Evolutionary conservation across 2,329 filamentous ascomycete species (phyloP).

Genomic region (Pseudocercospora macadamiae): DNA sequence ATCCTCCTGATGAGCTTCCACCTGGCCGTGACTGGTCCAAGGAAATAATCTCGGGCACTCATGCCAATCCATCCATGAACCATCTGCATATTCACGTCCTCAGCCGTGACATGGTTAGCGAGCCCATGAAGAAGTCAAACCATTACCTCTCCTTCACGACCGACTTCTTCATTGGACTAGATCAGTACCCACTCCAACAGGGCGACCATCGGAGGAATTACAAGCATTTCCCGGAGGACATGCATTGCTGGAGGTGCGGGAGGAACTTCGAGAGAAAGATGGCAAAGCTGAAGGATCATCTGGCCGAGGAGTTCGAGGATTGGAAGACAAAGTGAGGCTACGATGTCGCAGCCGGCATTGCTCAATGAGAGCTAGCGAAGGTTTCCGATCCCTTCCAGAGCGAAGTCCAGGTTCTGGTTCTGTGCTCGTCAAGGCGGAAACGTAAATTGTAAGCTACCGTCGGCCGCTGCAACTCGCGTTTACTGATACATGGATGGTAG

Average conservation of each 20-base stretch:
- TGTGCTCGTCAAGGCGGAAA: too few relatives aligned
- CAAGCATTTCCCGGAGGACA: slow-evolving; percentile 58
- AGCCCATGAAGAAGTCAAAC: slow-evolving; percentile 73
- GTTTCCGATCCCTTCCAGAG: too few relatives aligned
- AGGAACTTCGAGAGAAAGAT: slow-evolving; percentile 75
- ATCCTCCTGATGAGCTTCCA: slow-evolving; percentile 56
- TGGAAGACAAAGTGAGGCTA: slow-evolving; percentile 72
- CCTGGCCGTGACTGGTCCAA: slow-evolving; percentile 74
- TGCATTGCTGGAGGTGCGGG: slow-evolving; percentile 85
- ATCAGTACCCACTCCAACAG: slow-evolving; percentile 73
- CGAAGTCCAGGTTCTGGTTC: too few relatives aligned
- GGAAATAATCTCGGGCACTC: slow-evolving; percentile 77
- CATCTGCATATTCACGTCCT: slow-evolving; percentile 90
- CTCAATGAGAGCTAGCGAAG: too few relatives aligned
- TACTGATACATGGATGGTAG: too few relatives aligned
- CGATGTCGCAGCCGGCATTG: too few relatives aligned
- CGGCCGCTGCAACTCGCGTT: too few relatives aligned
- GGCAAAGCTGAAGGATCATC: slow-evolving; percentile 71
- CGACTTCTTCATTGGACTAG: slow-evolving; percentile 76
- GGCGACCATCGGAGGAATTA: slow-evolving; percentile 69
- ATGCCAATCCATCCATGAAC: slow-evolving; percentile 87
- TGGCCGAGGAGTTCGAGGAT: slow-evolving; percentile 71
- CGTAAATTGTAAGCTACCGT: too few relatives aligned
- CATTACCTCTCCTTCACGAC: slow-evolving; percentile 94
- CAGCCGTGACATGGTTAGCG: slow-evolving; percentile 75